Evolutionary conservation across 2,329 filamentous ascomycete genomes (phyloP).

Genomic region (Alternaria incomplexa): DNA sequence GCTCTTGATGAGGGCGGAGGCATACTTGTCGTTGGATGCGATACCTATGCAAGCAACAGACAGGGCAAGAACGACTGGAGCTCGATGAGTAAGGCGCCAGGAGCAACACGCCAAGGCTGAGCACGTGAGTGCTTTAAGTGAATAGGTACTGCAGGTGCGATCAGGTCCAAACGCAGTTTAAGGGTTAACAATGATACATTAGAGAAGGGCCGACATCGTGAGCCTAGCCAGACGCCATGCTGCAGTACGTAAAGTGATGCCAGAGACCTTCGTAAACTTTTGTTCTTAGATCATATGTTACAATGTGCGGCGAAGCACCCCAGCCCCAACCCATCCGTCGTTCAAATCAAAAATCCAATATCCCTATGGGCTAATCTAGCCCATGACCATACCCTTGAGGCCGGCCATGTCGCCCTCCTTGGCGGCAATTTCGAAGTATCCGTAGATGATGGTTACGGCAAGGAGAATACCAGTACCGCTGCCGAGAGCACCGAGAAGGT

Average conservation of each 20-base stretch:
- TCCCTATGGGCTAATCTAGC: slow-evolving; percentile 39
- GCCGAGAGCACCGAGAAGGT: slow-evolving; percentile 93
- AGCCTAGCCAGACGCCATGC: slow-evolving; percentile 6
- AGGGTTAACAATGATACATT: slow-evolving; percentile 15
- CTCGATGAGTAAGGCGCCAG: not conserved
- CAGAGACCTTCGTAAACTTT: slow-evolving; percentile 13
- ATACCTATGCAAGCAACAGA: not conserved
- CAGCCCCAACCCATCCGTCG: not conserved
- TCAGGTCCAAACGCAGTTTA: not conserved
- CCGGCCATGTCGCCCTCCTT: slow-evolving; percentile 96
- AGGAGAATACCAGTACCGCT: slow-evolving; percentile 97
- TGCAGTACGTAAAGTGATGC: slow-evolving; percentile 8
- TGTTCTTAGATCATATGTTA: slow-evolving; percentile 18
- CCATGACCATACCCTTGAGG: slow-evolving; percentile 70
- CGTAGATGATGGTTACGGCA: slow-evolving; percentile 99
- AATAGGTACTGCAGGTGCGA: not conserved
- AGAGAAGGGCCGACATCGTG: slow-evolving; percentile 3
- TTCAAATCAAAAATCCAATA: slow-evolving; percentile 5
- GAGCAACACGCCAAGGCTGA: not conserved
- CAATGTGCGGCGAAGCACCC: slow-evolving; percentile 15
- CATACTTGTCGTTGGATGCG: not conserved
- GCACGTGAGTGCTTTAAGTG: not conserved
- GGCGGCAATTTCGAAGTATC: slow-evolving; percentile 98
- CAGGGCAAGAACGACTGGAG: not conserved
- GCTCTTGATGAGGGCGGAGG: not conserved